Evolutionary conservation across 768 basidiomycete species (phyloP), one percentile per base, ranked within the genome.

Genomic region (Paxillus rubicundulus): DNA sequence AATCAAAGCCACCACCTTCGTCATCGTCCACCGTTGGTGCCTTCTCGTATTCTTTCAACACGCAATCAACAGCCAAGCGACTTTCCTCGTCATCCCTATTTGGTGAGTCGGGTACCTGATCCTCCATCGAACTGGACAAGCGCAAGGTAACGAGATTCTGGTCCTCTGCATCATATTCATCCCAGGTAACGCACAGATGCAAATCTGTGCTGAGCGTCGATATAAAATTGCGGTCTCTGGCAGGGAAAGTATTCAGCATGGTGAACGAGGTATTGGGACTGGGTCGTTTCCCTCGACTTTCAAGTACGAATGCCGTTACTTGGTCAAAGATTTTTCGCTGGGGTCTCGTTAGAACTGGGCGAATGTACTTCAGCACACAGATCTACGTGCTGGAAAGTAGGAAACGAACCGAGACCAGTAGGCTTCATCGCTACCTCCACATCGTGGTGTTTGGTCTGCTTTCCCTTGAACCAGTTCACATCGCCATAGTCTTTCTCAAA

Each of bases 401-500:
- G 41, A 41, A 14, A 76, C 80, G 36, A 55, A 92, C 92, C 81
- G n/a, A 92, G 70, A 49, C 82, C 80, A 3, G 75, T 74, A 66
- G 74, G 79, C 65, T 76, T 84, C 62, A 70, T 76, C 28, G 77
- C 83, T 53, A 75, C 70, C 63, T 87, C 82, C 54, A 2, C 3
- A 24, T 4, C 24, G 1, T 82, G 80, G 40, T 87, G 81, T 67
- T 87, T 92, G 34, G 72, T 74, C 65, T 94, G 92, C 74, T 98
- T 97, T 12, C 94, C 92, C 72, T 93, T 95, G 69, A 88, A 89
- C 92, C 93, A 98, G 61, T 86, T 94, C 60, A 84, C 56, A 65
- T 98, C 96, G 8, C 86, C 84, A 59, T 87, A 89, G 65, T 96
- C 95, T 70, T 84, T 88, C 77, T 97, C 87, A 58, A 96, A 99